Base-by-base conservation (phyloP, 1,284 basidiomycete genomes). In the Dichomitus squalens region DNA sequence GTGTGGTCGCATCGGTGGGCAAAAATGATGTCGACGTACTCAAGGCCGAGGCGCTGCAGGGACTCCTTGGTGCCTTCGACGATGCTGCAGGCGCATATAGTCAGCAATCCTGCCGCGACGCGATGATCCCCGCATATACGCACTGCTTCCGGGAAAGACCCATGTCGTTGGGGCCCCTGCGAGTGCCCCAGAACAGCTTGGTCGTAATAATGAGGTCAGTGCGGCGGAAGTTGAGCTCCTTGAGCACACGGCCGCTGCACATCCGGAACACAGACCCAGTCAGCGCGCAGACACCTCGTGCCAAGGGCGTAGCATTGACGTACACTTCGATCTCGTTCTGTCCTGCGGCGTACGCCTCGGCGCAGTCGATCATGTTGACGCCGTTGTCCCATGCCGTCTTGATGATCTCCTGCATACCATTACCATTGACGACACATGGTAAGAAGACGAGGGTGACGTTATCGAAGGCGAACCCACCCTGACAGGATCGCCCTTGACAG, bases 21-120 rank as follows among this genome's bases (percentile, higher is more conserved):
- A 57, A 89, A 88, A 44, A 88, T 78, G 23, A 92, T 79, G 67
- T 92, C 89, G 43, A 92, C 90, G 68, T 95, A 94, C 63, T 88
- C 85, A 60, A 92, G 73, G 50, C 85, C 82, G 2, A 93, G 80
- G 25, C 92, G 84, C 64, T 84, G 77, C 23, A 95, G 78, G n/a
- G 80, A 83, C 48, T 84, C 84, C 61, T 85, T 79, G 9, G 87
- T 80, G 7, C 91, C 92, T 72, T 95, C 92, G 64, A 95, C 83
- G 59, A 92, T 84, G 71, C 85, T 90, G 65, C 29, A 64, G 57
- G 53, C n/a, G 23, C 18, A 25, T 20, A 25, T 33, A 18, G n/a
- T 44, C 11, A 40, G 29, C 25, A 29, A 27, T n/a, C 18, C 16
- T 29, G 41, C 7, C 7, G 9, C 29, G 14, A n/a, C n/a, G 16